phyloP scores from a whole-genome alignment of 495 filamentous ascomycete genomes.

The Pseudevernia furfuracea region DNA sequence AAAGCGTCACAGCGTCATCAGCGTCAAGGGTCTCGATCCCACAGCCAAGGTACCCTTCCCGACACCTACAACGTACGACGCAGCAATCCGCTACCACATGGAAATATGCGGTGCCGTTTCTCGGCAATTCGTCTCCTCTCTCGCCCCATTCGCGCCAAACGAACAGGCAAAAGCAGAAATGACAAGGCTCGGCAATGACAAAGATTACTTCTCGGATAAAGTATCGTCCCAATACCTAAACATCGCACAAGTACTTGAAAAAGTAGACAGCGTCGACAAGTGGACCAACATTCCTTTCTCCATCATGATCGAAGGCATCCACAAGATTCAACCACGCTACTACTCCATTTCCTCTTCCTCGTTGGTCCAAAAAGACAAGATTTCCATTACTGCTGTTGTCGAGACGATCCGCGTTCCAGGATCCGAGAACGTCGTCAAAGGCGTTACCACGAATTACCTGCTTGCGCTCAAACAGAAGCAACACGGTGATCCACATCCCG shows the following conservation, averaged over 20 bases:
- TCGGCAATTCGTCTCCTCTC: conserved; percentile 82
- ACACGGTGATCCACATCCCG: conserved; percentile 77
- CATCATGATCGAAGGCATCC: conserved; percentile 83
- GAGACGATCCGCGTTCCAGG: conserved; percentile 73
- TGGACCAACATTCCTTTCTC: conserved; percentile 90
- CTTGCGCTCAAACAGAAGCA: conserved; percentile 96
- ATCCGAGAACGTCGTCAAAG: conserved; percentile 73
- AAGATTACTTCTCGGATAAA: conserved; percentile 91
- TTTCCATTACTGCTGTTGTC: conserved; percentile 92
- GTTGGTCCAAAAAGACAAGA: conserved; percentile 82
- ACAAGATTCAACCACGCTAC: conserved; percentile 94
- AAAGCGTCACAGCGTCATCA: conserved; percentile 79
- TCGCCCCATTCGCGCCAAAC: conserved; percentile 85
- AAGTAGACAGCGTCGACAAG: conserved; percentile 56
- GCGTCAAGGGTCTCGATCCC: conserved; percentile 85
- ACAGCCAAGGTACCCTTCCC: conserved; percentile 98
- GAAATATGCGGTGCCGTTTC: conserved; percentile 94
- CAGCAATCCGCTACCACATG: conserved; percentile 90
- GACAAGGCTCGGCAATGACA: conserved; percentile 80
- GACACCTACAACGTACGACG: conserved; percentile 93
- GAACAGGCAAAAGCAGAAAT: conserved; percentile 79
- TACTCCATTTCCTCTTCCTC: conserved; percentile 99
- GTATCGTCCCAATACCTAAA: conserved; percentile 78
- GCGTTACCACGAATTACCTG: conserved; percentile 96
- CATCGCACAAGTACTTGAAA: conserved; percentile 80